phyloP scores from a whole-genome alignment of 257 asterid species.

The Anisodus tanguticus region DNA sequence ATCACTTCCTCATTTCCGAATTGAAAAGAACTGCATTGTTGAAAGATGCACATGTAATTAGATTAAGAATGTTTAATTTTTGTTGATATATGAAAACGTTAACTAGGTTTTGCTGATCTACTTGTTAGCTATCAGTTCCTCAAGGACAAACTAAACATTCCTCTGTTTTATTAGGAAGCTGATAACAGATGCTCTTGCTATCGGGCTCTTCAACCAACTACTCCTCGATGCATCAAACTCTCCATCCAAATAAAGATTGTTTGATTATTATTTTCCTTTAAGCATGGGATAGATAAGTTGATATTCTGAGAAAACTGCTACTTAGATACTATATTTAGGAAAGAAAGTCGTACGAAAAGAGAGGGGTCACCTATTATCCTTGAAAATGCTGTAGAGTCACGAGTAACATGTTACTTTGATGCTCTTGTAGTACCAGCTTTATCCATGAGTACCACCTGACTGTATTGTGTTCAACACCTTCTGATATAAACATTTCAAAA shows the following conservation, averaged over 20 bases:
- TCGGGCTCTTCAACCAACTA: constrained; percentile 32
- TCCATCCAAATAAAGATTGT: constrained; percentile 6
- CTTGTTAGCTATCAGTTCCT: constrained; percentile 18
- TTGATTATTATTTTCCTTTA: no score
- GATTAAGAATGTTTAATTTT: background rate
- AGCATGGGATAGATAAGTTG: background rate
- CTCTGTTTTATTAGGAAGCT: constrained; percentile 15
- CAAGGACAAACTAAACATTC: background rate
- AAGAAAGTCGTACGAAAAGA: background rate
- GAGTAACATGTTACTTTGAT: background rate
- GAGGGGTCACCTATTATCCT: background rate
- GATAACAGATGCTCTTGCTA: constrained; percentile 13
- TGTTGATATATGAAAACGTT: background rate
- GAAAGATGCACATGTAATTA: constrained; percentile 12
- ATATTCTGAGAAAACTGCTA: constrained; percentile 2
- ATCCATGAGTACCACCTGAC: background rate
- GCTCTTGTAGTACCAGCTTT: background rate
- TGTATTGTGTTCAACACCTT: background rate
- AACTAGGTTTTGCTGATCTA: background rate
- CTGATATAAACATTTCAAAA: constrained; percentile 16
- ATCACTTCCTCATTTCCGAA: no score
- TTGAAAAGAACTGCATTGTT: background rate
- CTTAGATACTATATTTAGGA: background rate
- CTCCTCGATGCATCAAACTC: background rate
- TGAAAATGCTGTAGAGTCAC: background rate